Conservation (phyloP, 1,139 yeast genomes). For the Scheffersomyces segobiensis region DNA sequence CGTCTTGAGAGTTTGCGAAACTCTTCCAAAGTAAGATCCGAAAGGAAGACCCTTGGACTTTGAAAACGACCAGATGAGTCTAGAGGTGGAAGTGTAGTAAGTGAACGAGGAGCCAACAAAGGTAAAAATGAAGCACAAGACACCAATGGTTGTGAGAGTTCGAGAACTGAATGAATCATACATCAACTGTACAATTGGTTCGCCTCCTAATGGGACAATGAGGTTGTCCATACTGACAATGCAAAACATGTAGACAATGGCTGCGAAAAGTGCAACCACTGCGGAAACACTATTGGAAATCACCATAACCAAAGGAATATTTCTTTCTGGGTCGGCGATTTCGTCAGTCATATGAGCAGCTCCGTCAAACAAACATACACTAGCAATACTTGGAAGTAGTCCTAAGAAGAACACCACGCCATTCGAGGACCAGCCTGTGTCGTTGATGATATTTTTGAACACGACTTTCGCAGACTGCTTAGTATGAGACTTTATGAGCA, state of each 20-base stretch:
- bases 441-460: conserved; percentile 23
- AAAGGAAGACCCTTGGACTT: conserved; percentile 28
- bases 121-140: conserved; percentile 21
- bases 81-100: conserved; percentile 22
- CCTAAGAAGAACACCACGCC: conserved; percentile 31
- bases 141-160: conserved; percentile 27
- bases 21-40: conserved; percentile 20
- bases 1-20: conserved; percentile 18
- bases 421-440: conserved; percentile 29
- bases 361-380: conserved; percentile 27
- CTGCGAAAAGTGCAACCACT: conserved; percentile 19
- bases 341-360: conserved; percentile 35
- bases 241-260: conserved; percentile 29
- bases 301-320: conserved; percentile 29
- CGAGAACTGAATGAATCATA: conserved; percentile 24
- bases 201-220: conserved; percentile 26
- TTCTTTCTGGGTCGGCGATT: conserved; percentile 25
- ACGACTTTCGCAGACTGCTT: conserved; percentile 25
- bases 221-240: conserved; percentile 15
- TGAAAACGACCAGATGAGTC: conserved; percentile 32
- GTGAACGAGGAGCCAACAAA: conserved; percentile 13
- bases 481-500: conserved; percentile 23
- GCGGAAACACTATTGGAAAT: conserved; percentile 23
- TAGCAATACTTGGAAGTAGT: conserved; percentile 27
- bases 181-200: conserved; percentile 30